Evolutionary conservation across 257 asterid species (phyloP), one percentile per base, ranked within the genome.

Genomic region (Misopates orontium): DNA sequence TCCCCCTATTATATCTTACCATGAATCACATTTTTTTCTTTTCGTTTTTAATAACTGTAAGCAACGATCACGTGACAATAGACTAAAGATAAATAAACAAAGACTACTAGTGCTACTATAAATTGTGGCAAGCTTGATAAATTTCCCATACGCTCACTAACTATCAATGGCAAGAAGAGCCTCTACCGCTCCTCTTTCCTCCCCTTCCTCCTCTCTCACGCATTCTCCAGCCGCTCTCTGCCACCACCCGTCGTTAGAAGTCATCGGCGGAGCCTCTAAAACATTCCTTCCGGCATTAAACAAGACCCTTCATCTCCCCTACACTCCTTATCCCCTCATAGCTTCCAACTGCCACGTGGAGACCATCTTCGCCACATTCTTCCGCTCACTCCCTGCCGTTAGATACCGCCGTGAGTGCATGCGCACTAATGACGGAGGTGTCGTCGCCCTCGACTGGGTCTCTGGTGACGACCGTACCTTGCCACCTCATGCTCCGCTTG

Each of bases 321-420:
- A 87, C 76, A 63, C 12, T 56, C 73, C 96, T 45, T 90, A 80
- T 71, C 92, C 99, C 32, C 11, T 87, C 0, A 18, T 86, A 36
- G 82, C 82, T 32, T 85, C 79, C 80, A 90, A 90, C 74, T 77
- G 89, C 14, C 97, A 93, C 74, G 71, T 80, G 59, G 97, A 93
- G 80, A 90, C 97, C n/a, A 87, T 90, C 31, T 93, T 90, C 73
- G 95, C 95, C 10, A 83, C 99, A 1, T 90, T 84, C 68, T 93
- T 74, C 62, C 83, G 97, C 72, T 82, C 92, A 4, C 82, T 70
- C 21, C 99, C 99, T 1, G 80, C 82, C 21, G 90, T 93, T 68
- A 75, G 73, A 60, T 72, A 81, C 83, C 86, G 85, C 48, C 85
- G 99, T 15, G 95, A 93, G 82, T 87, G 97, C 73, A 82, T 93